Base-by-base conservation (phyloP, 345 rosid genomes). In the Acer saccharum region DNA sequence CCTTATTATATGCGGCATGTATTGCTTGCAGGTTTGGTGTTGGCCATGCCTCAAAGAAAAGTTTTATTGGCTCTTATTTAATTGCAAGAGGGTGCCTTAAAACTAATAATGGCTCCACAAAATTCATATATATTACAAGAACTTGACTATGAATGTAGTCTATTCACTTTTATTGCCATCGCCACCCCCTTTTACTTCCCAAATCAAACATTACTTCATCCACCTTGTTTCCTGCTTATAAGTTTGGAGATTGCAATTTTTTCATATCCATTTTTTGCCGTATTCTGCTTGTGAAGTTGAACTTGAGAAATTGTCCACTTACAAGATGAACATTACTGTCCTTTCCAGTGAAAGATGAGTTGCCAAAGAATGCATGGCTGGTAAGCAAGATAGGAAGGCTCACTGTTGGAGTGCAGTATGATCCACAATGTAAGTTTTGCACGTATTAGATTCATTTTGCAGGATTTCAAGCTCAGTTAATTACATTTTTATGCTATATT, bases 381-480 rank as follows among this genome's bases (percentile, higher is more conserved):
- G 90, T 95, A 65, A 90, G 93, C 90, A 93, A 88, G 87, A 79
- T 90, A 79, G 99, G 99, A 82, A 93, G 91, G 78, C 83, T 95
- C 62, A 87, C 92, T 32, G 92, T 89, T 69, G 98, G 97, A 60
- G 88, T 90, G 71, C 97, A 95, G 52, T 93, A 95, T 73, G 96
- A 93, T 84, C 95, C 99, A 41, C 74, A 72, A 79, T 70, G 98
- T 93, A 84, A 91, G 93, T 85, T 73, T 68, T 64, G 71, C 75
- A 66, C 64, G 29, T 14, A 23, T 67, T 76, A 73, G 61, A 52
- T 73, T 60, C 35, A 18, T 75, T 71, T 64, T 46, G 21, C 44
- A 69, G 27, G 52, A 25, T 78, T 46, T 54, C 46, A 48, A 52
- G 65, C 18, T 23, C 13, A 10, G 60, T 62, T 39, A n/a, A 21